Conservation (phyloP, 2,329 filamentous ascomycete genomes). For the Epichloe scottii region DNA sequence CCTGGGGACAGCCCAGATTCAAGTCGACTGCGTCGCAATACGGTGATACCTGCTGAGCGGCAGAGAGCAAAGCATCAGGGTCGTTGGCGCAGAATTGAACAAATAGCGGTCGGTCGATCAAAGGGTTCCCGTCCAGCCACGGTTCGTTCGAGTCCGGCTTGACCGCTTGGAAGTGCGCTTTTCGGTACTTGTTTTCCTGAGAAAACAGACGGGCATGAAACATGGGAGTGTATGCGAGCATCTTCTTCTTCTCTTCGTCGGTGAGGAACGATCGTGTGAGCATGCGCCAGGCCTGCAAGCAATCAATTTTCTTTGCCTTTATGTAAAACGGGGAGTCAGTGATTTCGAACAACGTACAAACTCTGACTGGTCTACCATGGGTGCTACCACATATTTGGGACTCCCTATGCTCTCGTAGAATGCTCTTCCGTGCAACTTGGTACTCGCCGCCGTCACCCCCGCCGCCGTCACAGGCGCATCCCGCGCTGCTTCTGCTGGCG, state of each 20-base stretch:
- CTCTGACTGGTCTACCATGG: slow-evolving; percentile 98
- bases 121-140: slow-evolving; percentile 78
- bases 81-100: slow-evolving; percentile 96
- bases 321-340: background rate
- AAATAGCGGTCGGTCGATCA: slow-evolving; percentile 76
- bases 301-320: background rate
- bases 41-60: slow-evolving; percentile 66
- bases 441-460: slow-evolving; percentile 23
- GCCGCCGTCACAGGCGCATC: slow-evolving; percentile 6
- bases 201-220: slow-evolving; percentile 82
- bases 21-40: slow-evolving; percentile 93
- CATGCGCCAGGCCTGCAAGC: slow-evolving; percentile 77
- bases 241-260: slow-evolving; percentile 44
- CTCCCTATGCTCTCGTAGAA: slow-evolving; percentile 94
- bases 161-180: slow-evolving; percentile 66
- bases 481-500: slow-evolving; percentile 9
- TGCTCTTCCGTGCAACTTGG: slow-evolving; percentile 67
- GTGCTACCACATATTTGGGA: slow-evolving; percentile 80
- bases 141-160: slow-evolving; percentile 21
- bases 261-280: slow-evolving; percentile 87
- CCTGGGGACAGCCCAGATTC: slow-evolving; percentile 92
- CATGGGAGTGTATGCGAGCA: slow-evolving; percentile 93
- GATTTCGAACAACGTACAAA: slow-evolving; percentile 55
- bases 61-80: slow-evolving; percentile 63
- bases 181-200: slow-evolving; percentile 64